Evolutionary conservation across 495 filamentous ascomycete genomes (phyloP), one percentile per base, ranked within the genome.

Genomic region (Hypoxylon fragiforme): DNA sequence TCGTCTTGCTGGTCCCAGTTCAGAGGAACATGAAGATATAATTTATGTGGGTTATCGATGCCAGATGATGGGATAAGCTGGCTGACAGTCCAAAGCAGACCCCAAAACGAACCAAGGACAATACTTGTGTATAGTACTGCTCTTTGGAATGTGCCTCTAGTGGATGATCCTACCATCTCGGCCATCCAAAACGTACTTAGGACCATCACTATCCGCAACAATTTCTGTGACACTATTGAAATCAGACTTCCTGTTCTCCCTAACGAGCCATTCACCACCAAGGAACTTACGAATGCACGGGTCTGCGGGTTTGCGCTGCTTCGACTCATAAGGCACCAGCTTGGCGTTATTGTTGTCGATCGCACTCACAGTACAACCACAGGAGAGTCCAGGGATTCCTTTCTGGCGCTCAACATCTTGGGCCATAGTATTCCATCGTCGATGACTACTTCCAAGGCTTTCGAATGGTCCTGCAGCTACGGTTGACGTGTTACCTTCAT

Each of bases 341-440:
- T 74, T 76, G 36, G 77, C 75, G 53, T 79, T 79, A 51, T 77
- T 77, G 64, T 72, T 74, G 49, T 80, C 77, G 8, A 80, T 66
- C 1, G 69, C 55, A 35, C 76, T 79, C 1, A 75, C 72, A 13
- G 77, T 71, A 49, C 76, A 80, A 9, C 57, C 65, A 58, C 77
- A 79, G 1, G 55, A 19, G 5, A 67, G 55, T 1, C 62, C 38
- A 6, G 73, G 70, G 28, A 67, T 63, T 49, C 65, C 65, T 18
- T 58, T 56, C 32, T 67, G 65, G 9, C 58, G 57, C 16, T 62
- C 22, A 16, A 67, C 46, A n/a, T 60, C 58, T 19, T 47, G 22
- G 2, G 62, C 63, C 52, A 67, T 35, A 15, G 19, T 52, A 19
- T 56, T 60, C 65, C 65, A 67, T 67, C 63, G 43, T 47, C 49